phyloP scores from a whole-genome alignment of 257 asterid species.

The Oldenlandia corymbosa region DNA sequence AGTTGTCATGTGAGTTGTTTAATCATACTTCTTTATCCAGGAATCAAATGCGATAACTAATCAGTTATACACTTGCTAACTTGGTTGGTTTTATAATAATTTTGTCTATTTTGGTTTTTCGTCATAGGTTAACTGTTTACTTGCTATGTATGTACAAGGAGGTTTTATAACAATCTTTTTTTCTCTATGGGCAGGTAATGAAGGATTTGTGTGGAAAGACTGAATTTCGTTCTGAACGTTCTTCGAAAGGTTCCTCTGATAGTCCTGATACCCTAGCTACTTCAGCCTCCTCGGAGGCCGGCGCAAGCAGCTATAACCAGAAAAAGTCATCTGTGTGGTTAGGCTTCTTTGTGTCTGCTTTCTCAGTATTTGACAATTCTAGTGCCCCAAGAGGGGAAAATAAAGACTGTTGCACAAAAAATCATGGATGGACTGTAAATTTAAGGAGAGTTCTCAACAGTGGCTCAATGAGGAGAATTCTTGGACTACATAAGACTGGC shows the following conservation, averaged over 20 bases:
- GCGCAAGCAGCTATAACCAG: constrained; percentile 25
- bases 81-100: too few relatives aligned
- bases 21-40: too few relatives aligned
- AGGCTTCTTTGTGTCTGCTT: constrained; percentile 33
- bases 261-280: constrained; percentile 5
- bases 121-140: too few relatives aligned
- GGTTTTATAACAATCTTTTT: neutral
- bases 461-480: constrained; percentile 77
- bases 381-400: constrained; percentile 22
- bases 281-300: constrained; percentile 32
- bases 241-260: constrained; percentile 14
- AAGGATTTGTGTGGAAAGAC: constrained; percentile 21
- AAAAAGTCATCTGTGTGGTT: constrained; percentile 27
- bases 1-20: too few relatives aligned
- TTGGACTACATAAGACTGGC: constrained; percentile 51
- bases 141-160: too few relatives aligned
- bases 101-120: too few relatives aligned
- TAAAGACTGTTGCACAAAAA: constrained; percentile 20
- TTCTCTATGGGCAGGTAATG: constrained; percentile 25
- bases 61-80: too few relatives aligned
- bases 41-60: too few relatives aligned
- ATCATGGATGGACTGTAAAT: constrained; percentile 58
- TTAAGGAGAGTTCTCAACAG: constrained; percentile 71
- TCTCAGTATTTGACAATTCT: constrained; percentile 26
- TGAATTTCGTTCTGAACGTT: constrained; percentile 8